Percentiles rank a stretch among this genome's conserved stretches.
These are phyloP conservation scores for Cystofilobasidium macerans DNA, from an alignment of 768 basidiomycete genomes.

Conservation along the genomic window DNA sequence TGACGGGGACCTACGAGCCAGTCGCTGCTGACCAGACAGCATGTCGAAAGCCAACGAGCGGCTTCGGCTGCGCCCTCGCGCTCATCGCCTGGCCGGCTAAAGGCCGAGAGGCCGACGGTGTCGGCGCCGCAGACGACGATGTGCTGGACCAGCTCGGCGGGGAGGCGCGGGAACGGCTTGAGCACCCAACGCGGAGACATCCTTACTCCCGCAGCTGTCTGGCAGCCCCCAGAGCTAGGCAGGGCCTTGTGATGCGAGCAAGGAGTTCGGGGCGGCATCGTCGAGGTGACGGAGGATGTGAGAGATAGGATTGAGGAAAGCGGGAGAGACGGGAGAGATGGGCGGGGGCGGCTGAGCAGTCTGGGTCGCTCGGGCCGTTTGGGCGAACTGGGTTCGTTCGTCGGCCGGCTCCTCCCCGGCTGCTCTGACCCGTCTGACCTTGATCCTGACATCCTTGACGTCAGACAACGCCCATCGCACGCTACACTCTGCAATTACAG, in stretches of 20 bases:
- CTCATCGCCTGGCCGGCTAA: background rate
- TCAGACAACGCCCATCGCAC: too few species aligned
- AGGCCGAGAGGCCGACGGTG: background rate
- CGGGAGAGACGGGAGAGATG: too few species aligned
- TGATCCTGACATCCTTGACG: too few species aligned
- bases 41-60: background rate
- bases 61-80: background rate
- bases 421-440: too few species aligned
- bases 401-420: too few species aligned
- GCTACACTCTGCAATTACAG: too few species aligned
- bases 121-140: slow-evolving; percentile 4
- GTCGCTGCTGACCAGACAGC: slow-evolving; percentile 6
- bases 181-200: background rate
- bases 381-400: background rate
- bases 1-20: slow-evolving; percentile 6
- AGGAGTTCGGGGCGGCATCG: too few species aligned
- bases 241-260: too few species aligned
- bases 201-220: too few species aligned
- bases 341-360: too few species aligned
- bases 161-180: slow-evolving; percentile 9
- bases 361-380: too few species aligned
- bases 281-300: background rate
- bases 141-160: slow-evolving; percentile 3
- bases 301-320: background rate
- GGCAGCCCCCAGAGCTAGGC: too few species aligned